Percentiles rank a stretch among this genome's conserved stretches.
phyloP scores from a whole-genome alignment of 2,329 filamentous ascomycete species.

The Aspergillus bombycis region DNA sequence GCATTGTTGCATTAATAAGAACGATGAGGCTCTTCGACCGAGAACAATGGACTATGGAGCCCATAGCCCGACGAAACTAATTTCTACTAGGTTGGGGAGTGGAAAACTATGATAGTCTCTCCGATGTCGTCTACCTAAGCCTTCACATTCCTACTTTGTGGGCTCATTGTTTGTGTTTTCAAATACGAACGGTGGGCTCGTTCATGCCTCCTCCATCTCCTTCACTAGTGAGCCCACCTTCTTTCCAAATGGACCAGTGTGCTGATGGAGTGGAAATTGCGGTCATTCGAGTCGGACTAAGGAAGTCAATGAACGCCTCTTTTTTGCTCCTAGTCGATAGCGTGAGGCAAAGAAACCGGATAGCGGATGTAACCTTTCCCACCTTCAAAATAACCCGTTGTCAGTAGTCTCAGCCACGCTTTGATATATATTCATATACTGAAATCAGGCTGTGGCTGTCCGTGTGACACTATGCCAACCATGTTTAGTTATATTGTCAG shows the following conservation, averaged over 20 bases:
- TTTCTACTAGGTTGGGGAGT: background rate
- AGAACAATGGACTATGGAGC: background rate
- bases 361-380: conserved; percentile 1
- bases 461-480: background rate
- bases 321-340: background rate
- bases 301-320: background rate
- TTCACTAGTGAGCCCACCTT: background rate
- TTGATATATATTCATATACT: background rate
- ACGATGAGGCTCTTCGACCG: background rate
- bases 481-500: background rate
- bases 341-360: conserved; percentile 1
- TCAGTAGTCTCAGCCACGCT: background rate
- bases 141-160: background rate
- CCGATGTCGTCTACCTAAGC: background rate
- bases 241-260: background rate
- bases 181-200: background rate
- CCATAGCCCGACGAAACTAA: background rate
- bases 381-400: background rate
- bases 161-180: background rate
- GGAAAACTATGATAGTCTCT: background rate
- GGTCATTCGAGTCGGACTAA: background rate
- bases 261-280: background rate
- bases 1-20: background rate
- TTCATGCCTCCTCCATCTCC: no score
- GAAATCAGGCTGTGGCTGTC: background rate